Evolutionary conservation across 225 moss, liverwort and hornwort genomes (phyloP), one percentile per base, ranked within the genome.

Genomic region (Straminergon stramineum): DNA sequence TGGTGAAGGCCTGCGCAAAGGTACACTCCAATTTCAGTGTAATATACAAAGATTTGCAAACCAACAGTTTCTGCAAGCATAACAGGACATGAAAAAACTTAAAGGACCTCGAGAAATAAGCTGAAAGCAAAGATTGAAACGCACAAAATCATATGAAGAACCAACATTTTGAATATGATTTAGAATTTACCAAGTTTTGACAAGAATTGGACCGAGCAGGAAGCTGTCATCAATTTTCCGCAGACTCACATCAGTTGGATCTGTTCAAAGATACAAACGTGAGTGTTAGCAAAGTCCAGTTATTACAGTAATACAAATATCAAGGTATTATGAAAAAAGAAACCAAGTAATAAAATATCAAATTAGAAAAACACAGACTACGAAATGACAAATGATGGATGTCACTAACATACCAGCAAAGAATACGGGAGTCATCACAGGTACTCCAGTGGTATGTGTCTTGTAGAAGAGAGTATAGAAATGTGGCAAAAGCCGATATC

Each of bases 341-440:
- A 79, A 79, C 2, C 2, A 12, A 53, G 41, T 28, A 53, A 51
- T 17, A 58, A 87, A 69, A 15, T 13, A 30, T 30, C 7, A 21
- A 45, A 83, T 8, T 17, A 39, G 17, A 61, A 21, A 35, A 65
- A 23, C 22, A 26, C 45, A 23, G 48, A 11, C 32, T 70, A n/a
- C 62, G 17, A 82, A 66, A 57, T 34, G 56, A 45, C 35, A 87
- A 48, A 51, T 68, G 18, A 64, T 52, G 6, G 31, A 39, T 43
- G 74, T 69, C 37, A 45, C 17, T 39, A 15, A 66, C 81, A 58
- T 95, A 97, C 98, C 98, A 89, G 96, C 94, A 93, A 98, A 99
- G 88, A 97, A 99, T 58, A 99, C 76, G 48, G 99, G 97, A 66
- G 96, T 94, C 96, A 97, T 96, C 32, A 96, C 94, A 65, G 99